Conservation (phyloP, 371 early-diverging fungal genomes). For the Mucor irregularis region DNA sequence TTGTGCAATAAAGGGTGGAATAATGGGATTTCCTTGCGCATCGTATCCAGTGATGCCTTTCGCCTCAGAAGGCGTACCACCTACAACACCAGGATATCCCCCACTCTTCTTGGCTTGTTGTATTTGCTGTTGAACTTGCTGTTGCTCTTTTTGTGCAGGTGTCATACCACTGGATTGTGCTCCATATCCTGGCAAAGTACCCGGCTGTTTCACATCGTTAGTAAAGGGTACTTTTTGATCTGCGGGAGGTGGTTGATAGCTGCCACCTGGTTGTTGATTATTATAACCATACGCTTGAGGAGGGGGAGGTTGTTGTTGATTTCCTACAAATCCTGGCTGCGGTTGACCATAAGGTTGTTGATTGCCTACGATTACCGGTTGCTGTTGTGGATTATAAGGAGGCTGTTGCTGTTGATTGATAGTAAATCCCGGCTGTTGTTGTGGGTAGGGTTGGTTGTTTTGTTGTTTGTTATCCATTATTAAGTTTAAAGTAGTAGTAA, state of each 20-base stretch:
- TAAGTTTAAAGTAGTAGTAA: no score
- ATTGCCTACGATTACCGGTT: background rate
- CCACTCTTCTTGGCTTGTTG: background rate
- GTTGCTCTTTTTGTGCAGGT: constrained; percentile 18
- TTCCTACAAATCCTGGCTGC: background rate
- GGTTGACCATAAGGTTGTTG: background rate
- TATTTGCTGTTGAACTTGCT: constrained; percentile 9
- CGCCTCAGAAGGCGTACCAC: constrained; percentile 28
- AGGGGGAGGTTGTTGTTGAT: background rate
- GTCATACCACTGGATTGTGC: constrained; percentile 5
- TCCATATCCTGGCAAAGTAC: constrained; percentile 11
- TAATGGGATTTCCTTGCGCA: constrained; percentile 36
- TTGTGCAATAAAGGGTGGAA: constrained; percentile 36
- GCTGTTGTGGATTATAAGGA: background rate
- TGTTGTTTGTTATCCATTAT: no score
- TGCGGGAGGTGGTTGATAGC: background rate
- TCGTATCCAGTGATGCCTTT: constrained; percentile 40
- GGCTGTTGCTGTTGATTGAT: background rate
- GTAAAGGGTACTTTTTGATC: background rate
- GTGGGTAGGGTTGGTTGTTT: no score
- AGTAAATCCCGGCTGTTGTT: no score
- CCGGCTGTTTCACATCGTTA: background rate
- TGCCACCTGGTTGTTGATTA: background rate
- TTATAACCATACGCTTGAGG: background rate
- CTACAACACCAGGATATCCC: constrained; percentile 39